Percentiles rank a stretch among this genome's conserved stretches.
These are phyloP conservation scores for Boletus rufocinnamomeus DNA, from an alignment of 768 basidiomycete species.

Conservation along the genomic window DNA sequence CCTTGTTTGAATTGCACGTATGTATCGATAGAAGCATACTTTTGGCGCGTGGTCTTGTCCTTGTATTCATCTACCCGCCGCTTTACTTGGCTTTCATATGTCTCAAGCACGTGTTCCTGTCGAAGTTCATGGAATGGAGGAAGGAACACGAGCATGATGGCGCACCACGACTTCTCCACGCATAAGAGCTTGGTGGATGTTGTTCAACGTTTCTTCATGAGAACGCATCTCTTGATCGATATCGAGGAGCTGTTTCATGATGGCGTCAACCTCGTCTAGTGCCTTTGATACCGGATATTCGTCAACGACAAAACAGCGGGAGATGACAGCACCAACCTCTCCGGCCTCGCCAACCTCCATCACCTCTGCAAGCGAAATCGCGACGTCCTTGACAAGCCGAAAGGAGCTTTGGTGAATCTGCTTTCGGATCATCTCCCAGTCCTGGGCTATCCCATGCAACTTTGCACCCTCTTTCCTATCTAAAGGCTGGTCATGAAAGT, in stretches of 20 bases:
- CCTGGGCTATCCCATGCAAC: constrained; percentile 56
- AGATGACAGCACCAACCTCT: constrained; percentile 43
- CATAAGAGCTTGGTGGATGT: constrained; percentile 56
- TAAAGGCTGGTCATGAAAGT: constrained; percentile 69
- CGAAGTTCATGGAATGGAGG: background rate
- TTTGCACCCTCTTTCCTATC: constrained; percentile 51
- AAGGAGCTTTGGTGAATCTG: constrained; percentile 48
- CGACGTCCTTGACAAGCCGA: constrained; percentile 52
- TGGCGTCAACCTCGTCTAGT: constrained; percentile 57
- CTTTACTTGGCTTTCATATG: constrained; percentile 52
- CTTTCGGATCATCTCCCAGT: constrained; percentile 62
- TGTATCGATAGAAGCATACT: constrained; percentile 62
- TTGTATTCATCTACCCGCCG: constrained; percentile 48
- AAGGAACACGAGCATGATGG: background rate
- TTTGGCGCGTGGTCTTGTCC: constrained; percentile 71
- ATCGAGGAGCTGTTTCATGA: constrained; percentile 73
- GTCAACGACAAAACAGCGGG: background rate
- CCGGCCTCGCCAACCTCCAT: constrained; percentile 53
- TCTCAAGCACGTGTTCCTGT: constrained; percentile 53
- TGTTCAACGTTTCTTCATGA: constrained; percentile 55
- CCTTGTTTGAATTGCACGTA: constrained; percentile 65
- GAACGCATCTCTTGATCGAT: constrained; percentile 59
- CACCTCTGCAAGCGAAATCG: constrained; percentile 60
- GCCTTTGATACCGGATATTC: constrained; percentile 39
- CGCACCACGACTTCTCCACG: constrained; percentile 63